Evolutionary conservation across 2,329 filamentous ascomycete genomes (phyloP), one percentile per base, ranked within the genome.

Genomic region (Pseudogymnoascus sp.): DNA sequence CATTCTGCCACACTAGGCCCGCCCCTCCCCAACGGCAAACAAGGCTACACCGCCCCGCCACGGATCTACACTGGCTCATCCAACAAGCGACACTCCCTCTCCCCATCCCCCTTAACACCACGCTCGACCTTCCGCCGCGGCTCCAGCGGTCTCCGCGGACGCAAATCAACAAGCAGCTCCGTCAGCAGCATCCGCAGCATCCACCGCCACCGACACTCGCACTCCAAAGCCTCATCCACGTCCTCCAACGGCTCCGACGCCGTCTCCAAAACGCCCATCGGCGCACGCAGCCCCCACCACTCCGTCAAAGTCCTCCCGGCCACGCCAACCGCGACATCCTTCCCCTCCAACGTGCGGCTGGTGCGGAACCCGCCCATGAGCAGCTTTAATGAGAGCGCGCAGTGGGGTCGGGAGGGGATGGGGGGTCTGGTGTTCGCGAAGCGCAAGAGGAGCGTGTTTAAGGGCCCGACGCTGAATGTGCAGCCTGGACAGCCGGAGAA

Each of bases 221-320:
- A 97, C 74, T 96, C 92, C 21, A 97, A 97, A 76, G 92, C 95
- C 0, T 96, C 91, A 0, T 97, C 92, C 0, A 95, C 92, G 0
- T 96, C 92, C 47, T 96, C 89, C 4, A 89, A 87, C 65, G 87
- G 86, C 21, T 88, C 88, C 0, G 86, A 88, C 3, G 87, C 88
- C 0, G 85, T 86, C 16, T 88, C 88, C 37, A 88, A 87, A 71
- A 88, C 84, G 14, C 86, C 84, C 1, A 78, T 85, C 77, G 83
- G 37, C 83, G 83, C 13, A 21, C 86, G 90, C 24, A 93, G 88
- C 2, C 93, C 95, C 1, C 92, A 97, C 73, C 85, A 91, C 68
- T 96, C 91, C 0, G 89, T 97, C 70, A 97, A 97, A 76, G 89
- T 97, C n/a, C 84, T 97, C 2, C 93, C 95, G 1, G 90, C 91